Evolutionary conservation across 2,329 filamentous ascomycete species (phyloP).

Genomic region (Pseudocercospora pini-densiflorae): DNA sequence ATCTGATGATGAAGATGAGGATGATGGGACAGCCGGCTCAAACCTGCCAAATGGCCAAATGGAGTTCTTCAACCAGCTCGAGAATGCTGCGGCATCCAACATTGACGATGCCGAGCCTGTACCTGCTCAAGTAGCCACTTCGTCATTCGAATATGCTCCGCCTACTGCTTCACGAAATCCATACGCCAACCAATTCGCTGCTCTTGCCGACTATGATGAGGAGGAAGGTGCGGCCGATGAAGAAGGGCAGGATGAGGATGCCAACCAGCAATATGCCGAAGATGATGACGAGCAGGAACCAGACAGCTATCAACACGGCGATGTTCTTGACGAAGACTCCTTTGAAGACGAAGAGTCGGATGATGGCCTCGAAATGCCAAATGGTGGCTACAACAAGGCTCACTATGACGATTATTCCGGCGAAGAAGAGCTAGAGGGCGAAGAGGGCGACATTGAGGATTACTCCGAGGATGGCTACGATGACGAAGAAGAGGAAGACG

Average conservation of each 20-base stretch:
- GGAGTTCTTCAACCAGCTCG: slow-evolving; percentile 16
- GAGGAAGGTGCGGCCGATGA: slow-evolving; percentile 21
- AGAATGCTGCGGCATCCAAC: background rate
- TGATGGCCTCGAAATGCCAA: slow-evolving; percentile 24
- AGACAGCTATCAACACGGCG: slow-evolving; percentile 24
- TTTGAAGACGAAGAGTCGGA: slow-evolving; percentile 27
- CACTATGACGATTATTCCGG: slow-evolving; percentile 11
- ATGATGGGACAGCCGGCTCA: slow-evolving; percentile 11
- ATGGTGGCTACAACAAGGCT: slow-evolving; percentile 18
- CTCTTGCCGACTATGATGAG: slow-evolving; percentile 17
- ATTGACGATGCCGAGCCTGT: background rate
- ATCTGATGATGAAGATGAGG: slow-evolving; percentile 30
- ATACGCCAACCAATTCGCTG: slow-evolving; percentile 20
- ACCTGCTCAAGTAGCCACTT: background rate
- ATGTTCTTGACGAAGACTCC: slow-evolving; percentile 21
- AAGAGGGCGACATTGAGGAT: slow-evolving; percentile 18
- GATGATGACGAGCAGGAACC: slow-evolving; percentile 19
- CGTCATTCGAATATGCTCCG: background rate
- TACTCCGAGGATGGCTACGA: slow-evolving; percentile 16
- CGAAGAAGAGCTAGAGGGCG: slow-evolving; percentile 9
- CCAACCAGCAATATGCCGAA: slow-evolving; percentile 17
- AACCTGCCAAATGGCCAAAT: slow-evolving; percentile 12
- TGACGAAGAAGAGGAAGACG: slow-evolving; percentile 16
- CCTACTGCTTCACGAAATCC: background rate
- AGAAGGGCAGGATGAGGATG: slow-evolving; percentile 25